Base-by-base conservation (phyloP, 192 early-diverging fungal genomes). In the Chytriomyces sp. region DNA sequence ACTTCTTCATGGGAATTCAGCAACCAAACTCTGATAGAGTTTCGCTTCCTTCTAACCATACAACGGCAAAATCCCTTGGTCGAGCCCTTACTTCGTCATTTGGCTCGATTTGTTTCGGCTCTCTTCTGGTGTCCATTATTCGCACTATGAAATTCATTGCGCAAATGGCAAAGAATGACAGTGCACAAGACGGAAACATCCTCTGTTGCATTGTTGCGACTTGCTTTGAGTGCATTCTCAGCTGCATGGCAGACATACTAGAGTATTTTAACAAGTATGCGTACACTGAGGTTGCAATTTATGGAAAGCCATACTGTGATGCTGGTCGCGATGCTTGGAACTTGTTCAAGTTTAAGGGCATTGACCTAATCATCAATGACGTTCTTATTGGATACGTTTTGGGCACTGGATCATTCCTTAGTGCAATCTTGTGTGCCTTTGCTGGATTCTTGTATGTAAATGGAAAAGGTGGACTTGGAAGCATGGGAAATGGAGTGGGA, bases 371-470 rank as follows among this genome's bases (percentile, higher is more conserved):
- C 70, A 83, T 84, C 78, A 99, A 97, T 78, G 97, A 99, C 81
- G 87, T 82, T 53, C 78, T 99, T 60, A 91, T 96, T 49, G 90
- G 91, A 49, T 92, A 92, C 62, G 95, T 98, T 22, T 64, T 99
- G 44, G 79, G 81, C 60, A 88, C 98, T 76, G 95, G 95, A 67
- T 74, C 84, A 26, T 69, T 92, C 39, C 37, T 89, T 49, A 74
- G 85, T 28, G 92, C 82, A 0, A 76, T 87, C 14, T 69, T 89
- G 7, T 82, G 82, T 61, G 91, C 81, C 19, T 78, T 88, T n/a
- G 76, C 84, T 10, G 91, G 82, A 2, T 89, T 49, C 56, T 25
- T 83, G 28, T 83, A 77, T 64, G 75, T 84, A 33, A 49, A 70
- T 17, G 2, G 31, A 7, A 65, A 65, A n/a, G n/a, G 39, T 55